These are phyloP conservation scores for Entelexis paramagnoliae DNA, from an alignment of 1,139 yeast genomes.

Conservation along the genomic window DNA sequence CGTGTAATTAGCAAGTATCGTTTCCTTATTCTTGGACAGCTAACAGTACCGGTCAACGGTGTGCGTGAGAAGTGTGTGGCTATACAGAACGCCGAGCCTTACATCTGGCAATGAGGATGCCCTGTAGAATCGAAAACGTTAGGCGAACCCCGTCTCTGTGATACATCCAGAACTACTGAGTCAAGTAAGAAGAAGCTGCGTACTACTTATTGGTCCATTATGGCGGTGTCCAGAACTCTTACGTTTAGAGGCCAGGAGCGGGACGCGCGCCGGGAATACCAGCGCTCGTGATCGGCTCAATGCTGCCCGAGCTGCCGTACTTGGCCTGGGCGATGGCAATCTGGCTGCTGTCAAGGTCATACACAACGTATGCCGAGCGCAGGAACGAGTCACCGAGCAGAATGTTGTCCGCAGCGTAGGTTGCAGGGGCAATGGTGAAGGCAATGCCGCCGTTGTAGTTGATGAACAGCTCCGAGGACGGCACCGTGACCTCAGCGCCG, in stretches of 20 bases:
- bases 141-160: too few species aligned
- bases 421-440: neutral
- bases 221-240: too few species aligned
- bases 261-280: neutral
- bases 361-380: constrained; percentile 65
- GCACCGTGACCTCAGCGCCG: constrained; percentile 37
- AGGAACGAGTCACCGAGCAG: constrained; percentile 69
- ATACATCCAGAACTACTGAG: too few species aligned
- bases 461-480: constrained; percentile 32
- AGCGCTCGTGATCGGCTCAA: neutral
- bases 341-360: constrained; percentile 53
- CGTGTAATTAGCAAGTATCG: too few species aligned
- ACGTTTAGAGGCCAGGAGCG: neutral
- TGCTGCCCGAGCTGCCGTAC: neutral
- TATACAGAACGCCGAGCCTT: too few species aligned
- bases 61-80: too few species aligned
- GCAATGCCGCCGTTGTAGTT: neutral
- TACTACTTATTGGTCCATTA: too few species aligned
- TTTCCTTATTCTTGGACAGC: too few species aligned
- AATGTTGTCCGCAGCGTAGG: constrained; percentile 6
- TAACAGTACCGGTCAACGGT: too few species aligned
- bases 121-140: too few species aligned
- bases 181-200: too few species aligned
- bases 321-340: constrained; percentile 47
- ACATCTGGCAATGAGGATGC: too few species aligned